A percentile compares a stretch with the other conserved stretches of the same genome.
These are phyloP conservation scores for Abortiporus biennis DNA, from an alignment of 1,284 basidiomycete genomes.

Conservation along the genomic window DNA sequence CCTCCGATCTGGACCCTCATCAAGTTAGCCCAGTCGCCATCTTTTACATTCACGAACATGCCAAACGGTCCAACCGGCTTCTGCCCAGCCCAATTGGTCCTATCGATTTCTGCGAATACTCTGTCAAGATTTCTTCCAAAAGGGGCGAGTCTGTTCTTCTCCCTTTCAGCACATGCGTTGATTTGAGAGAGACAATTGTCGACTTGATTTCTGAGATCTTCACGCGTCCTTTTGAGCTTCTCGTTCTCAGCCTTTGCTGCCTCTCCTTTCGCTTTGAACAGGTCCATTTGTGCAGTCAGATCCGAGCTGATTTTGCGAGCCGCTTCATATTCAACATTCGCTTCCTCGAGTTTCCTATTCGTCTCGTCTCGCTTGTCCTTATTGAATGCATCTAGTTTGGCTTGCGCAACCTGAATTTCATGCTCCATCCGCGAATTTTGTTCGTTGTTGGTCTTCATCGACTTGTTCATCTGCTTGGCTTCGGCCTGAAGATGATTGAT, in stretches of 20 bases:
- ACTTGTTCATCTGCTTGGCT: constrained; percentile 12
- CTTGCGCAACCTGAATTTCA: constrained; percentile 52
- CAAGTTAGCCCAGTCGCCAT: constrained; percentile 62
- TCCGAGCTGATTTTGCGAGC: constrained; percentile 23
- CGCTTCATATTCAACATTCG: constrained; percentile 22
- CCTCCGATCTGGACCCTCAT: constrained; percentile 62
- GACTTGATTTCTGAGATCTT: constrained; percentile 33
- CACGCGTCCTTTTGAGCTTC: constrained; percentile 27
- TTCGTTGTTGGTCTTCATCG: constrained; percentile 39
- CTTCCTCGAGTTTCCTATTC: constrained; percentile 41
- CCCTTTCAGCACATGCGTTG: constrained; percentile 38
- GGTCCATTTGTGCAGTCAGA: constrained; percentile 30
- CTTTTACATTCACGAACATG: constrained; percentile 69
- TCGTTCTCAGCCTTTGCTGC: constrained; percentile 26
- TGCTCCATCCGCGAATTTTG: constrained; percentile 43
- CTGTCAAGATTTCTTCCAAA: constrained; percentile 61
- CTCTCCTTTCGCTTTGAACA: constrained; percentile 20
- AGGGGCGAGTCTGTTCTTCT: constrained; percentile 49
- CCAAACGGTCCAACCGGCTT: constrained; percentile 88
- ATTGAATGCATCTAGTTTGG: constrained; percentile 48
- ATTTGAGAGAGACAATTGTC: background rate
- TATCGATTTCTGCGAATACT: constrained; percentile 54
- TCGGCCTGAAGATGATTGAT: background rate
- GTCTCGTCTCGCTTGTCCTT: constrained; percentile 57
- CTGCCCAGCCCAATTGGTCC: constrained; percentile 58